Evolutionary conservation across 768 basidiomycete species (phyloP), one percentile per base, ranked within the genome.

Genomic region (Kwoniella dendrophila): DNA sequence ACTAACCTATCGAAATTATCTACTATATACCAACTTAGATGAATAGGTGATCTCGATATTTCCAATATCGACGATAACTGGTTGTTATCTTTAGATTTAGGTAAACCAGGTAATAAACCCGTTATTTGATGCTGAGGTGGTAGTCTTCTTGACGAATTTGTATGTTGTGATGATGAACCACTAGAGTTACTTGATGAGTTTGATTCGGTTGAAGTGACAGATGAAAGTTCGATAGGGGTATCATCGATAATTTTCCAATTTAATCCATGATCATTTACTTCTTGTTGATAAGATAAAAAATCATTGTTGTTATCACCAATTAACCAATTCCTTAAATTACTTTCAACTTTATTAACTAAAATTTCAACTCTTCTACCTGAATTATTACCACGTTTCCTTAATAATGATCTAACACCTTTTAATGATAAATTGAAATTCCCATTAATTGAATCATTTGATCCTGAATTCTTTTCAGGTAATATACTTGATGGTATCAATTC

Each of bases 1-100:
- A 79, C 71, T 40, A 77, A 55, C 52, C 78, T 45, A 45, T 79
- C 78, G 44, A 76, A 79, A 4, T 62, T 53, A 36, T 79, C 78
- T 14, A 67, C 53, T 4, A 76, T 58, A 2, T 64, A 63, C 76
- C 76, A 75, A 6, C 73, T 70, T 6, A 77, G 41, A 69, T 79
- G 78, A n/a, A 66, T 74, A 5, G 74, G 73, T n/a, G 70, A 66
- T 41, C 74, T 43, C 22, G 74, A 72, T 11, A 74, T 48, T 45
- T 77, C 76, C 41, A 77, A 30, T 18, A 79, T 67, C 22, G 74
- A 66, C 1, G 72, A 68, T 2, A 69, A 6, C 38, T 44, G n/a
- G 36, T 24, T 38, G 1, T 30, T 14, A 22, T 36, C 29, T 6
- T 33, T 20, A 2, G 20, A 38, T 32, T 51, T 26, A 4, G 47